Base-by-base conservation (phyloP, 2,329 filamentous ascomycete genomes). In the Microascus cirrosus region DNA sequence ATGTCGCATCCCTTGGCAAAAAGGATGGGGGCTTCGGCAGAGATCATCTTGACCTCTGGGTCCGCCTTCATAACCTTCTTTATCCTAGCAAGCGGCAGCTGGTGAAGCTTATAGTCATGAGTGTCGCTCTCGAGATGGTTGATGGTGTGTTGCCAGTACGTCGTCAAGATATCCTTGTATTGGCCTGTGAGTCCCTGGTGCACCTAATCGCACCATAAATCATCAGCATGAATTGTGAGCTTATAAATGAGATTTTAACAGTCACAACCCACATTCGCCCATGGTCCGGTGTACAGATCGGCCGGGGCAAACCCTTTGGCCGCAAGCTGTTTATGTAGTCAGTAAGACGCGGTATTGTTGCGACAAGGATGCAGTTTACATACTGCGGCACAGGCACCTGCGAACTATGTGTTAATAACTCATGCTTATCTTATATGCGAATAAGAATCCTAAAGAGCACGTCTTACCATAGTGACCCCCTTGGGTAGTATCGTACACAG, bases 31-130 rank as follows among this genome's bases (percentile, higher is more conserved):
- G 94, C 94, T 74, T 99, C 94, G 10, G 94, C 94, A 3, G 92
- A 97, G 62, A 99, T 99, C 94, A 99, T 99, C 78, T 99, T 99
- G 54, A 99, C 94, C 67, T 99, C 94, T 0, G 94, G 94, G 65
- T 99, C 94, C 1, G 94, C 94, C 75, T 99, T 99, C 94, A 99
- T 99, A 63, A 99, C 94, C 73, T 99, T 99, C 79, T 99, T 99
- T 77, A 99, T 99, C 58, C 94, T 87, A n/a, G 94, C 94, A 48
- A 99, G 80, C 1, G 94, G 94, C 45, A 99, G 80, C 71, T 97
- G 94, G 71, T 99, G 94, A 59, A 97, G 83, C 74, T 99, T 99
- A 80, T 97, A 99, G 73, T 99, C 94, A 72, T 99, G 94, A 54
- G 88, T 90, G 66, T 97, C 94, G 60, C 83, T 90, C 74, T 99